Evolutionary conservation across 2,329 filamentous ascomycete species (phyloP).

Genomic region (Colletotrichum tanaceti): DNA sequence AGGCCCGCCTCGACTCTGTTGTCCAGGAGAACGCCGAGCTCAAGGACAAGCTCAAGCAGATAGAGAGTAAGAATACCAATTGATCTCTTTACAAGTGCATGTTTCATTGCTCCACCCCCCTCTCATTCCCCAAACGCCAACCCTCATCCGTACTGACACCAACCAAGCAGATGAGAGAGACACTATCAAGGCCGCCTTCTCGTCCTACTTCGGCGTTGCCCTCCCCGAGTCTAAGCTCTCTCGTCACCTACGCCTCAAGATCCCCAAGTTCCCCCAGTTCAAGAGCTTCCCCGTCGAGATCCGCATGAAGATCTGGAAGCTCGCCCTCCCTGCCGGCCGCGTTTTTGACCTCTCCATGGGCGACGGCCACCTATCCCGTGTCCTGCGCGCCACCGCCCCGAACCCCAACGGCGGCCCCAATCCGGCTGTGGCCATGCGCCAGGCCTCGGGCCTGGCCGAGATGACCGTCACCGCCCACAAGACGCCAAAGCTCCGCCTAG

Average conservation of each 20-base stretch:
- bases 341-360: constrained; percentile 34
- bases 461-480: constrained; percentile 32
- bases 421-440: constrained; percentile 10
- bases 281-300: constrained; percentile 37
- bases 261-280: constrained; percentile 29
- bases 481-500: constrained; percentile 38
- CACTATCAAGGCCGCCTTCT: constrained; percentile 13
- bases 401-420: constrained; percentile 12
- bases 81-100: constrained; percentile 7
- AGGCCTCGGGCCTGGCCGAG: constrained; percentile 31
- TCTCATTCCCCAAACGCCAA: neutral
- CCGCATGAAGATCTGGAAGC: constrained; percentile 41
- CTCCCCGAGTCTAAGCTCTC: constrained; percentile 5
- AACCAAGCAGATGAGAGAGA: constrained; percentile 23
- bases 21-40: constrained; percentile 26
- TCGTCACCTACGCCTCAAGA: constrained; percentile 19
- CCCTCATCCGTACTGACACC: constrained; percentile 15
- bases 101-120: neutral
- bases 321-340: constrained; percentile 32
- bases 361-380: constrained; percentile 31
- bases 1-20: constrained; percentile 21
- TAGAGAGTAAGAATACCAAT: constrained; percentile 33
- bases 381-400: constrained; percentile 19
- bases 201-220: constrained; percentile 20
- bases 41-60: constrained; percentile 28